Conservation (phyloP, 2,329 filamentous ascomycete genomes). For the Gaeumannomyces sp. region DNA sequence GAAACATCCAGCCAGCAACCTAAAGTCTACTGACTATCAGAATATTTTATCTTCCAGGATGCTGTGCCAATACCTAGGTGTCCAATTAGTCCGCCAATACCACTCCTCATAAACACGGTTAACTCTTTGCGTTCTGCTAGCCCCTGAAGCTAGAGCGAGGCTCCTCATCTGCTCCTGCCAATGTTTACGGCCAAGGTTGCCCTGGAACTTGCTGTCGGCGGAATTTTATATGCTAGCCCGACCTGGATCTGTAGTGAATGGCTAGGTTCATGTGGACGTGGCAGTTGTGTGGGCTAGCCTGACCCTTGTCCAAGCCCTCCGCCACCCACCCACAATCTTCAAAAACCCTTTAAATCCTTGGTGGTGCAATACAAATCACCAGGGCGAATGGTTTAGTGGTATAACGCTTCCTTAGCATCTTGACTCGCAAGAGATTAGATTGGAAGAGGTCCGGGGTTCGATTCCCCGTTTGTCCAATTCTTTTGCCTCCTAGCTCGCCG, state of each 20-base stretch:
- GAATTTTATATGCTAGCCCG: too few species aligned
- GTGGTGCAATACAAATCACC: neutral
- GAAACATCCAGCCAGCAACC: too few species aligned
- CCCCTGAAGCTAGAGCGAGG: neutral
- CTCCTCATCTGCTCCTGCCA: too few species aligned
- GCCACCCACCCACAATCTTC: neutral
- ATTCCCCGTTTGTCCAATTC: conserved; percentile 8
- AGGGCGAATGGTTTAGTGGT: conserved; percentile 1
- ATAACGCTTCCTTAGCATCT: conserved; percentile 1
- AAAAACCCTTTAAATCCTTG: neutral
- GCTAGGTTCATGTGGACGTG: too few species aligned
- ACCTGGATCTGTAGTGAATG: too few species aligned
- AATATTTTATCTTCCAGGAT: too few species aligned
- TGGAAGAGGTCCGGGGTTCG: conserved; percentile 10
- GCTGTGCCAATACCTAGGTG: too few species aligned
- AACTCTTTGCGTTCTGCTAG: neutral
- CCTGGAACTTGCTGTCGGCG: too few species aligned
- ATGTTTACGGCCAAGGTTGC: too few species aligned
- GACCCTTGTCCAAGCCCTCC: neutral
- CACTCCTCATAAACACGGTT: too few species aligned
- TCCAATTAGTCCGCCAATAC: too few species aligned
- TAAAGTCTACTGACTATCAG: too few species aligned
- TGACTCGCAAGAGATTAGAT: neutral
- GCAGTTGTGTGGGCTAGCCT: neutral
- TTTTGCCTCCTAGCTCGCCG: neutral